A percentile compares a stretch with the other conserved stretches of the same genome.
These are phyloP conservation scores for Alternaria sp. DNA, from an alignment of 2,329 filamentous ascomycete genomes.

Conservation along the genomic window DNA sequence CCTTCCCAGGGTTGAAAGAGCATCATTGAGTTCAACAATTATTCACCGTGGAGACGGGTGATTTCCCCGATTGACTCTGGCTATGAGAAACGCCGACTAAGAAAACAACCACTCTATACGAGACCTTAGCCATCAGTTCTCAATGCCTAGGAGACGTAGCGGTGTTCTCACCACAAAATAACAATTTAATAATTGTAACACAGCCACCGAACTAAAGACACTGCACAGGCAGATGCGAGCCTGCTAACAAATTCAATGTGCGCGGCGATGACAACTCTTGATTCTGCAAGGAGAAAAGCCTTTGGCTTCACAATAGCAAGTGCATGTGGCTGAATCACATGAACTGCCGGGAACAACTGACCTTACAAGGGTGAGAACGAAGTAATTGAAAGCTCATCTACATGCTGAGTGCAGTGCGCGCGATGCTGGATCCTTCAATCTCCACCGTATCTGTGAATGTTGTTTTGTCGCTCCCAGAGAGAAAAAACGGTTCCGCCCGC, in stretches of 20 bases:
- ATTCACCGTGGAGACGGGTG: neutral
- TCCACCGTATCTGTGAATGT: neutral
- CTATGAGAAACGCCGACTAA: neutral
- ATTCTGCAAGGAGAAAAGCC: neutral
- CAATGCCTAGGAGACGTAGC: no score
- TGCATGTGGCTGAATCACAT: neutral
- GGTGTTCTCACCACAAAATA: neutral
- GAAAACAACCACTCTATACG: neutral
- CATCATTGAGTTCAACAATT: neutral
- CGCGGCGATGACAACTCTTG: neutral
- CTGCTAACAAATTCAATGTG: neutral
- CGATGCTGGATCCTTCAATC: neutral
- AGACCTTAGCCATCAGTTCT: neutral
- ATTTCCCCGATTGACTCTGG: neutral
- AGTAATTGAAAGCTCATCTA: neutral
- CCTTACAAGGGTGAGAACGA: neutral
- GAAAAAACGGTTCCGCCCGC: neutral
- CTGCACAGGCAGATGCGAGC: no score
- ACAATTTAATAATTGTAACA: neutral
- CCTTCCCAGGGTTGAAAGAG: neutral
- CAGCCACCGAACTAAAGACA: neutral
- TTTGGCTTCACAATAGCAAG: neutral
- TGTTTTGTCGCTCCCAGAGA: neutral
- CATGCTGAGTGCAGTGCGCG: neutral
- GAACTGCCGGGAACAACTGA: neutral